phyloP scores from a whole-genome alignment of 2,329 filamentous ascomycete genomes.

The Sphaceloma murrayae region DNA sequence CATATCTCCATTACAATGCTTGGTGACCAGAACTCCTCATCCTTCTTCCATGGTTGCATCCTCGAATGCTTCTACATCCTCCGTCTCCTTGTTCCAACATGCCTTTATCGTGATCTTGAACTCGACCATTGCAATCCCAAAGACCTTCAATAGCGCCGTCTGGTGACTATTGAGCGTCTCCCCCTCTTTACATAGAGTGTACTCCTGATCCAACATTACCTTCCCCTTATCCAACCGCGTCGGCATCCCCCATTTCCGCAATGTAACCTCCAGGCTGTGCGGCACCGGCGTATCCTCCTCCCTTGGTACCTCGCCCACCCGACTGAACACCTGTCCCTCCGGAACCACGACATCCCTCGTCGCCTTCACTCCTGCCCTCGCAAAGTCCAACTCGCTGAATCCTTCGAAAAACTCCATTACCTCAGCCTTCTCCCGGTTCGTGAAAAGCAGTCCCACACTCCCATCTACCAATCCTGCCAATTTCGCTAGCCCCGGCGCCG shows the following conservation, averaged over 20 bases:
- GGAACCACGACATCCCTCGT: slow-evolving; percentile 71
- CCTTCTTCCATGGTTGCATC: slow-evolving; percentile 26
- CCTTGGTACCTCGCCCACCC: slow-evolving; percentile 65
- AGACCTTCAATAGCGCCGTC: slow-evolving; percentile 87
- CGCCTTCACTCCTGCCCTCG: slow-evolving; percentile 71
- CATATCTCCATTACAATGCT: background rate
- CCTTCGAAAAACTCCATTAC: slow-evolving; percentile 63
- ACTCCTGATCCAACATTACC: slow-evolving; percentile 64
- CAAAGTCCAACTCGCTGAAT: slow-evolving; percentile 75
- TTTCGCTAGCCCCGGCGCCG: slow-evolving; percentile 65
- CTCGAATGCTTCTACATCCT: slow-evolving; percentile 29
- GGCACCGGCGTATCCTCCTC: slow-evolving; percentile 80
- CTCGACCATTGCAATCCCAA: slow-evolving; percentile 81
- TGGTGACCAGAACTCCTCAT: slow-evolving; percentile 13
- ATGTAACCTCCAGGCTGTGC: slow-evolving; percentile 80
- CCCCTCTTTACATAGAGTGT: slow-evolving; percentile 75
- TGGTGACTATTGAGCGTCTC: slow-evolving; percentile 81
- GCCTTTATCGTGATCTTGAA: slow-evolving; percentile 76
- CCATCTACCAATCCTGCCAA: slow-evolving; percentile 64
- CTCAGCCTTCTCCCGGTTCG: slow-evolving; percentile 59
- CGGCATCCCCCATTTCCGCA: slow-evolving; percentile 81
- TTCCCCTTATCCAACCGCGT: slow-evolving; percentile 81
- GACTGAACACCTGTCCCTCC: slow-evolving; percentile 67
- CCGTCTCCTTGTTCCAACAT: slow-evolving; percentile 30
- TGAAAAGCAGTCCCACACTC: slow-evolving; percentile 84